Percentiles rank a stretch among this genome's conserved stretches.
phyloP scores from a whole-genome alignment of 352 stramenopile species.

The Globisporangium mamillatum region DNA sequence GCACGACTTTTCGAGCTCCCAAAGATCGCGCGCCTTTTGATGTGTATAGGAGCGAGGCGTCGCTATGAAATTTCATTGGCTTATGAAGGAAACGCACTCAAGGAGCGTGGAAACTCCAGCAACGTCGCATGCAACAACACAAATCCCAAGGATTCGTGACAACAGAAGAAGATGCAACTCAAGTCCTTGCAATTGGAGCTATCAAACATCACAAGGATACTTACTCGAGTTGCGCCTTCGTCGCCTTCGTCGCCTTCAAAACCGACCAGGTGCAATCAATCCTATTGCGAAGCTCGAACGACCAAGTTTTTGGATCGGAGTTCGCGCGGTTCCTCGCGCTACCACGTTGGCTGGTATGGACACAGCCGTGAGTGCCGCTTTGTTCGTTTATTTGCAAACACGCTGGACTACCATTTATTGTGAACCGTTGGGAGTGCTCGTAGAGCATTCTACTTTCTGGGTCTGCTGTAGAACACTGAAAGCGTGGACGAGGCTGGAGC shows the following conservation, averaged over 20 bases:
- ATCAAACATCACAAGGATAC: neutral
- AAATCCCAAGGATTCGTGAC: too few relatives aligned
- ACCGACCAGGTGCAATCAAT: neutral
- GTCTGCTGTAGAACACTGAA: too few relatives aligned
- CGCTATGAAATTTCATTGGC: conserved; percentile 1
- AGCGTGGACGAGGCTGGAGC: too few relatives aligned
- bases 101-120: neutral
- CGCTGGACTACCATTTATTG: too few relatives aligned
- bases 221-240: neutral
- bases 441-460: too few relatives aligned
- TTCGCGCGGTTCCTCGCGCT: neutral
- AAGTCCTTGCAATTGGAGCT: neutral
- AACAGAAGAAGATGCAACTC: too few relatives aligned
- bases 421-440: too few relatives aligned
- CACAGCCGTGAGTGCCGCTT: neutral
- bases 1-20: conserved; percentile 5
- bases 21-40: conserved; percentile 8
- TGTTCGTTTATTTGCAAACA: neutral
- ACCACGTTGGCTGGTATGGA: too few relatives aligned
- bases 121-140: neutral
- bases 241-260: neutral
- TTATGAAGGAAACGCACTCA: neutral
- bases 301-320: neutral
- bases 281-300: neutral
- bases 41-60: neutral